Evolutionary conservation across 139 green algal genomes (phyloP), one percentile per base, ranked within the genome.

Genomic region (Tetraselmis striata): DNA sequence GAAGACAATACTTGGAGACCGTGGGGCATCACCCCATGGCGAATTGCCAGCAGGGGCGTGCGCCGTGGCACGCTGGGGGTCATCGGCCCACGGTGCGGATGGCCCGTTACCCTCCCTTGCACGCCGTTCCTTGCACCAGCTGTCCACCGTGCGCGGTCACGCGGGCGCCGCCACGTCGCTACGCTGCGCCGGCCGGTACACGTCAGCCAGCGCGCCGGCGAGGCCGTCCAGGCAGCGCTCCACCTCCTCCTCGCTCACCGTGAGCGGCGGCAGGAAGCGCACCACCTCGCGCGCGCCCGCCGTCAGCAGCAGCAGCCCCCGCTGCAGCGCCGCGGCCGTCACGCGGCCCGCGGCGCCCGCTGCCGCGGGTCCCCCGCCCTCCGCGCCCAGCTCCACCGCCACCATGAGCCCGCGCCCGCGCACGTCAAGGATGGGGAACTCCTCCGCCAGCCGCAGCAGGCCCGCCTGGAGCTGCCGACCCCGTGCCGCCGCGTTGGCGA

Each of bases 371-470:
- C 28, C 79, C 25, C 85, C 82, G 31, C 80, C 79, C 0, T 28
- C 30, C 29, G 77, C 84, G 2, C 90, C 91, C 80, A 97, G 92
- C 87, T 97, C 94, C 1, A 92, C 76, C 0, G 90, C 94, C 45
- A 95, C 87, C 94, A 97, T 97, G 24, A 97, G 87, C 1, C 94
- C 94, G 0, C 91, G 85, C 18, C 93, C 94, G 2, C 94, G 85
- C 29, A 97, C 84, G 77, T 97, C 94, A 29, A 90, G 88, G 79
- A 97, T 95, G 30, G 89, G 85, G 2, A 86, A 92, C 28, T 80
- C 79, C 18, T 85, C 30, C 0, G 86, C 81, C 31, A 93, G 30
- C 0, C 83, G 31, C 1, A 89, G 45, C 18, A 67, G 77, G 1
- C 86, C 86, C 30, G 78, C 29, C 84, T 86, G 87, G 24, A 97